Conservation (phyloP, 768 basidiomycete genomes). For the Collybiopsis luxurians region DNA sequence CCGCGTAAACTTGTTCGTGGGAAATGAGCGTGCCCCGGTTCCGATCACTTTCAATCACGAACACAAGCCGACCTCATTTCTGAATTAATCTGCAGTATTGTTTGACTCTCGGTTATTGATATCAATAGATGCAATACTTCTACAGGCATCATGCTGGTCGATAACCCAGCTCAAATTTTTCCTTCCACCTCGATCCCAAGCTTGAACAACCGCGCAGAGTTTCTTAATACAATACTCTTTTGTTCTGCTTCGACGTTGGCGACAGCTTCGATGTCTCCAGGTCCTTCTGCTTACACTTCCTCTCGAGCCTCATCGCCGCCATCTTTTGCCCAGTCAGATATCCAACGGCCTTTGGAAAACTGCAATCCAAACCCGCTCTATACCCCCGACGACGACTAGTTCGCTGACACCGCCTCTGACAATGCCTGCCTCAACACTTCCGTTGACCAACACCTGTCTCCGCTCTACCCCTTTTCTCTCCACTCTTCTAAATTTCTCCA, state of each 20-base stretch:
- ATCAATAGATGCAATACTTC: too few species aligned
- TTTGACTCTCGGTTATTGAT: too few species aligned
- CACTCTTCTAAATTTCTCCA: constrained; percentile 1
- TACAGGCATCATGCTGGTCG: constrained; percentile 1
- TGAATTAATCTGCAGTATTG: too few species aligned
- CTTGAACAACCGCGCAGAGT: neutral
- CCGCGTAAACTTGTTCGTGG: too few species aligned
- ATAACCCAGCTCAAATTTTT: neutral
- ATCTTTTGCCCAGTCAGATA: constrained; percentile 20
- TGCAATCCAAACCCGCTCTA: constrained; percentile 22
- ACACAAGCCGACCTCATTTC: too few species aligned
- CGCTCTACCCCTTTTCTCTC: constrained; percentile 2
- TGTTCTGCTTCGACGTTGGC: neutral
- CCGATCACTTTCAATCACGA: too few species aligned
- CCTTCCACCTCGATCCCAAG: neutral
- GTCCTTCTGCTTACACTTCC: constrained; percentile 21
- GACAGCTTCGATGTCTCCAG: neutral
- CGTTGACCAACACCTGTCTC: neutral
- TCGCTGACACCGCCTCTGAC: neutral
- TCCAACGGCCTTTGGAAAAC: constrained; percentile 34
- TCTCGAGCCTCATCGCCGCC: constrained; percentile 42
- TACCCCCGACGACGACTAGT: constrained; percentile 11
- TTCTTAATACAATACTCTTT: constrained; percentile 5
- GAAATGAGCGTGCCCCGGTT: too few species aligned
- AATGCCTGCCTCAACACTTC: constrained; percentile 8